phyloP scores from a whole-genome alignment of 345 rosid species.

The Acer saccharum region DNA sequence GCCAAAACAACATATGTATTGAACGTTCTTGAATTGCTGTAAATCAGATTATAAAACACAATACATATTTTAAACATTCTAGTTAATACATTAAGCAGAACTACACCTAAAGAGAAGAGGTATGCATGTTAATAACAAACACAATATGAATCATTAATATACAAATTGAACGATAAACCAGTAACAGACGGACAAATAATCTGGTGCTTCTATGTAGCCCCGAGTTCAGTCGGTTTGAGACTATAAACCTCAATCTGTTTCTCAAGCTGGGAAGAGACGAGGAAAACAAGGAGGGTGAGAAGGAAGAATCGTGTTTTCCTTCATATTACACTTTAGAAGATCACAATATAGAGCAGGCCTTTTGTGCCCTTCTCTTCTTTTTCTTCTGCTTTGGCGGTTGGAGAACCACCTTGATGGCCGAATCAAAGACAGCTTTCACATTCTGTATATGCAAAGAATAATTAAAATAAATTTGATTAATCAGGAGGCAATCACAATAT shows the following conservation, averaged over 20 bases:
- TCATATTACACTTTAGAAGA: conserved; percentile 1
- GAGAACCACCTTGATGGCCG: conserved; percentile 85
- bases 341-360: conserved; percentile 73
- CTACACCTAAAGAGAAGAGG: conserved; percentile 25
- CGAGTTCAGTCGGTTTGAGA: conserved; percentile 45
- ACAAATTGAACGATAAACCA: conserved; percentile 37
- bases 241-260: conserved; percentile 36
- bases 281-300: conserved; percentile 10
- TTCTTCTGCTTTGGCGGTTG: conserved; percentile 85
- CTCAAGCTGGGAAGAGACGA: conserved; percentile 17
- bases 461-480: conserved; percentile 10
- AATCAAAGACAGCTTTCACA: conserved; percentile 85
- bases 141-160: conserved; percentile 31
- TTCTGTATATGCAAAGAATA: conserved; percentile 47
- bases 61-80: conserved; percentile 22
- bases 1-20: conserved; percentile 11
- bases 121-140: conserved; percentile 28
- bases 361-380: conserved; percentile 69
- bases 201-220: conserved; percentile 30
- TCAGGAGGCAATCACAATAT: neutral
- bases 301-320: conserved; percentile 21
- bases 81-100: conserved; percentile 19
- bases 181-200: conserved; percentile 20
- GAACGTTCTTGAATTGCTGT: conserved; percentile 19
- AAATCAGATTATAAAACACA: conserved; percentile 21